phyloP scores from a whole-genome alignment of 1,139 yeast species.

The Blastobotrys serpentis region DNA sequence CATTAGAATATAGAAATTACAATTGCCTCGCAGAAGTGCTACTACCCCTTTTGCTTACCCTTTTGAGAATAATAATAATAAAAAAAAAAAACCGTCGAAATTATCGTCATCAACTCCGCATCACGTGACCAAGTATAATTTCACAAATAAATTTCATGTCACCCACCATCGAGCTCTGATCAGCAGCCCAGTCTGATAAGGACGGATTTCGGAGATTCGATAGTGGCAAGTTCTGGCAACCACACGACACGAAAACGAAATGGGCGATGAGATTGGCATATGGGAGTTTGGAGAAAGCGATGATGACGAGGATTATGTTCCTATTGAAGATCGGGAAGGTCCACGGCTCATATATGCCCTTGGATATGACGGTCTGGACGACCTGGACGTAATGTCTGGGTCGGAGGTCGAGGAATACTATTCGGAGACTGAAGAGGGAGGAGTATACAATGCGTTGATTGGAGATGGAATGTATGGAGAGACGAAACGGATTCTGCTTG shows the following conservation, averaged over 20 bases:
- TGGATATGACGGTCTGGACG: conserved; percentile 2
- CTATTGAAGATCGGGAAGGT: not conserved
- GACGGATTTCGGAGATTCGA: not conserved
- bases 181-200: not conserved
- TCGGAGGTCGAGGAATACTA: conserved; percentile 8
- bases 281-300: conserved; percentile 9
- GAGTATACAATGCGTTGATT: not conserved
- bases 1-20: no score
- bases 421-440: conserved; percentile 10
- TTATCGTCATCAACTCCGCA: no score
- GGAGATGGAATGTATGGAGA: conserved; percentile 1
- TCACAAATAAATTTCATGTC: no score
- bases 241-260: not conserved
- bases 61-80: no score
- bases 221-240: conserved; percentile 1
- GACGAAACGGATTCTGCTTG: conserved; percentile 1
- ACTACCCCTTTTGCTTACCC: no score
- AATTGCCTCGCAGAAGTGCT: no score
- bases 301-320: conserved; percentile 11
- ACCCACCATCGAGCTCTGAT: not conserved
- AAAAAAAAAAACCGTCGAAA: no score
- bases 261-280: conserved; percentile 1
- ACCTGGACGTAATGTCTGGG: conserved; percentile 2
- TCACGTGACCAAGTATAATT: no score
- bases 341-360: not conserved